These are phyloP conservation scores for Annona squamosa DNA, from an alignment of 164 flowering plant species.

Conservation along the genomic window DNA sequence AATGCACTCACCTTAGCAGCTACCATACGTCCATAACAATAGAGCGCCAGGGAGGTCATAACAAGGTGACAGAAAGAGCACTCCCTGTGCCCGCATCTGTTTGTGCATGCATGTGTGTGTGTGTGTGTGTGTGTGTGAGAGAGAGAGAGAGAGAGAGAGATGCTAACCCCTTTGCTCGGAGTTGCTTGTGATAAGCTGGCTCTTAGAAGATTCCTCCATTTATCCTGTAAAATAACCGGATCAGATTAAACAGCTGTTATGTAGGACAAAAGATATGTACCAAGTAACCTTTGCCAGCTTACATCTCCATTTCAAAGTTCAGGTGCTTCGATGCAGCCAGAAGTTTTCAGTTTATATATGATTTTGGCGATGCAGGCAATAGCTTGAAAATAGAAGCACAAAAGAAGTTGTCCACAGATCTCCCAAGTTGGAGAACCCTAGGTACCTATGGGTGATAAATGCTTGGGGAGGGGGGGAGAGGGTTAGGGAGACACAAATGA, in stretches of 20 bases:
- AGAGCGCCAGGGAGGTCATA: too few relatives aligned
- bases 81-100: too few relatives aligned
- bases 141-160: not conserved
- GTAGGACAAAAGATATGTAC: not conserved
- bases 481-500: too few relatives aligned
- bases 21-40: too few relatives aligned
- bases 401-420: not conserved
- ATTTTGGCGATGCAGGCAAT: not conserved
- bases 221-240: conserved; percentile 49
- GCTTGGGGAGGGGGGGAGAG: too few relatives aligned
- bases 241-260: not conserved
- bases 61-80: too few relatives aligned
- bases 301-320: not conserved
- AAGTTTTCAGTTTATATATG: not conserved
- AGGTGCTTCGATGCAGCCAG: not conserved
- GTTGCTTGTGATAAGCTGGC: conserved; percentile 71
- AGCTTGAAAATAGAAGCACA: not conserved
- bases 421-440: not conserved
- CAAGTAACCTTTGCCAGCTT: not conserved
- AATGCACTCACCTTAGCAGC: too few relatives aligned
- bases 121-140: not conserved
- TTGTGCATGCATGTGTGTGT: too few relatives aligned
- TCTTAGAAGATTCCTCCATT: conserved; percentile 93
- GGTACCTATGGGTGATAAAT: not conserved
- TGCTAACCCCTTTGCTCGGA: conserved; percentile 52